Evolutionary conservation across 805 yeast genomes (phyloP), one percentile per base, ranked within the genome.

Genomic region (Sungouiozyma ichnusensis): DNA sequence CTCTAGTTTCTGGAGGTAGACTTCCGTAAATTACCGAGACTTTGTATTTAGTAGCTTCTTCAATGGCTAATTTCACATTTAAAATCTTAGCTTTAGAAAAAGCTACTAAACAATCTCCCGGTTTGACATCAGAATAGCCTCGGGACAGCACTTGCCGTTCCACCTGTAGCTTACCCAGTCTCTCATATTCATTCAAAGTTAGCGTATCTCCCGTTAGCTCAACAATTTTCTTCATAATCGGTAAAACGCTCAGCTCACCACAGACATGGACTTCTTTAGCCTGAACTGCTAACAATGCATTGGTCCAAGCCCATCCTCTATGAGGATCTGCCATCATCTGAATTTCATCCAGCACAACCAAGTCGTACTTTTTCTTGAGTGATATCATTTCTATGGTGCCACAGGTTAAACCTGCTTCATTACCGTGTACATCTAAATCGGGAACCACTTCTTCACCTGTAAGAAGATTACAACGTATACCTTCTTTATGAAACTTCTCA

Each of bases 351-450:
- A 92, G 73, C 16, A 92, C 88, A 41, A 92, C 88, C 17, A 87
- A 81, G 50, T 92, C 98, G 70, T 81, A 77, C 32, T 73, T 71
- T 33, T 70, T 73, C 37, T 66, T 67, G 35, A 77, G 49, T n/a
- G 88, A 83, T 16, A 86, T 69, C 97, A 92, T 90, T 57, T 92
- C 98, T 16, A 90, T 81, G 0, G 98, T 92, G 2, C 97, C 94
- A 9, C 92, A 77, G 1, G 90, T 77, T 15, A 87, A 61, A 1
- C 76, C 74, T 5, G 95, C 90, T n/a, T 71, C 67, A 39, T 76
- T 74, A 2, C 95, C 96, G 48, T 65, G 69, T 31, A 69, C 72
- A 56, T 85, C 94, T 3, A 74, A 49, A 44, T 79, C 82, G 2
- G 79, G 75, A 14, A 85, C 70, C 13, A 90, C 79, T 59, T 92